Percentiles rank a stretch among this genome's conserved stretches.
Conservation (phyloP, 202 grass and related monocot species). For the Digitaria exilis region DNA sequence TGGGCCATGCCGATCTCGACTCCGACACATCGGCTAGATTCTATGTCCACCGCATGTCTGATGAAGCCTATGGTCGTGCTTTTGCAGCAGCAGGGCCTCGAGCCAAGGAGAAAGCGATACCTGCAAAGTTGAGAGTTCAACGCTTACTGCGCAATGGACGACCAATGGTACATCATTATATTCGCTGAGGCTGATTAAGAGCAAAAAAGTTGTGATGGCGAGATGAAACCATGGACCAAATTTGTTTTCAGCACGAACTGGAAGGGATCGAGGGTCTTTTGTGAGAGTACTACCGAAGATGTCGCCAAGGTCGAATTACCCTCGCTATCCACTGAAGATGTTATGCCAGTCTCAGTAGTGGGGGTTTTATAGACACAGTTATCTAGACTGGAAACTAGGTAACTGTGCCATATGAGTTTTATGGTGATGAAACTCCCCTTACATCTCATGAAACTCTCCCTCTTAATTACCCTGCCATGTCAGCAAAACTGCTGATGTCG, state of each 20-base stretch:
- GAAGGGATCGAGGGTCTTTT: too few relatives aligned
- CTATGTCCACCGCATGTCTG: background rate
- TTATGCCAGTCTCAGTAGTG: background rate
- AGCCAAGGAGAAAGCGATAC: background rate
- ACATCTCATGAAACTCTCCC: too few relatives aligned
- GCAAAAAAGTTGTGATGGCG: background rate
- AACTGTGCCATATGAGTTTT: too few relatives aligned
- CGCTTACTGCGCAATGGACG: background rate
- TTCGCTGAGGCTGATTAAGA: background rate
- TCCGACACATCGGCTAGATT: background rate
- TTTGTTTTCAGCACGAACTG: background rate
- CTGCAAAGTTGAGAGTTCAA: background rate
- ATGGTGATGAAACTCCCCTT: too few relatives aligned
- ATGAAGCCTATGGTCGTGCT: background rate
- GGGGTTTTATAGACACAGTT: too few relatives aligned
- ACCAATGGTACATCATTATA: too few relatives aligned
- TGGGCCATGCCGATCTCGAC: conserved; percentile 11
- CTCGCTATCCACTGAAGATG: background rate
- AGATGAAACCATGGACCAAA: background rate
- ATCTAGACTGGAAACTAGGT: too few relatives aligned
- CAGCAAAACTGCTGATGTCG: too few relatives aligned
- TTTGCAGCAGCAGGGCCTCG: background rate
- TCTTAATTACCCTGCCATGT: too few relatives aligned
- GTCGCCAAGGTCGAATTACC: too few relatives aligned
- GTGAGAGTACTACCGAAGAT: too few relatives aligned